Evolutionary conservation across 2,329 filamentous ascomycete genomes (phyloP).

Genomic region (Alternaria ventricosa): DNA sequence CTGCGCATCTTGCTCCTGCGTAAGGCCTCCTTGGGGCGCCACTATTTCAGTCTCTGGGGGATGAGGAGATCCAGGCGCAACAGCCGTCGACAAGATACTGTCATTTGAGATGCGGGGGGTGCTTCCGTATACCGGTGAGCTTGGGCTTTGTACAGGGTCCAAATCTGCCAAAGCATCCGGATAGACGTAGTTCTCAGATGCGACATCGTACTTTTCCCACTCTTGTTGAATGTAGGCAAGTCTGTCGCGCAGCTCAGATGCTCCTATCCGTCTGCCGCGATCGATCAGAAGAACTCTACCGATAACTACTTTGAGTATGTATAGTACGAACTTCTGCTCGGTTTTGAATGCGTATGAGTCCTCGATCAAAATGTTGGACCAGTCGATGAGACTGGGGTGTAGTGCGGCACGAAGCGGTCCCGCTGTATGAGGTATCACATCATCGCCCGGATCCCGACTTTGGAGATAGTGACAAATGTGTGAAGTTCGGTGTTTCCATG

Average conservation of each 20-base stretch:
- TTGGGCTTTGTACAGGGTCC: too few species aligned
- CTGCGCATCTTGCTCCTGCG: too few species aligned
- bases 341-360: neutral
- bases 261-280: neutral
- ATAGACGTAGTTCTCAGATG: too few species aligned
- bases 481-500: accelerated
- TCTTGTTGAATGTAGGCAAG: neutral
- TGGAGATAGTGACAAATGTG: neutral
- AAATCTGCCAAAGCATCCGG: too few species aligned
- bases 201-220: neutral
- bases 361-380: neutral
- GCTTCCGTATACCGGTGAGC: too few species aligned
- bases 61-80: too few species aligned
- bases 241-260: neutral
- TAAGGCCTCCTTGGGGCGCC: too few species aligned
- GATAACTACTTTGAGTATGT: neutral
- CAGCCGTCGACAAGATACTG: too few species aligned
- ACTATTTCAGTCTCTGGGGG: too few species aligned
- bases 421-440: neutral
- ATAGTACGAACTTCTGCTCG: neutral
- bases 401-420: neutral
- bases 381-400: neutral
- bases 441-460: too few species aligned
- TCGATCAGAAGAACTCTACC: neutral
- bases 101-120: too few species aligned